phyloP scores from a whole-genome alignment of 208 protist species.

The Herpetomonas samuelpessoai region DNA sequence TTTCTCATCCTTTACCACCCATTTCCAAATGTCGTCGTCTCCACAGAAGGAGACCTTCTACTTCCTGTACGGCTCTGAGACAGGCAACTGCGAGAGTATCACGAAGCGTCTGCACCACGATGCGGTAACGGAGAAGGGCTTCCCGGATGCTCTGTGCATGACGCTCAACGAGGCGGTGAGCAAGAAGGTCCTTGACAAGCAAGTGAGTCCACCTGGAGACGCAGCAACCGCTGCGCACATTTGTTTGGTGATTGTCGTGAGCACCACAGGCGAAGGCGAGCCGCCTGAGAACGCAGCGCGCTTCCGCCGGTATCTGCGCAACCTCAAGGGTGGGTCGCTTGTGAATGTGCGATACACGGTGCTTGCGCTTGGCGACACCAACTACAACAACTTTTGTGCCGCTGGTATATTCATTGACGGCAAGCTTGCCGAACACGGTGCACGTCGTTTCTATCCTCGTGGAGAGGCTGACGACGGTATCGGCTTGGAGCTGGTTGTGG shows the following conservation, averaged over 20 bases:
- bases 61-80: slow-evolving; percentile 50
- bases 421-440: slow-evolving; percentile 49
- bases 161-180: slow-evolving; percentile 33
- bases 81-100: slow-evolving; percentile 68
- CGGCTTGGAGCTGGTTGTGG: slow-evolving; percentile 64
- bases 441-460: slow-evolving; percentile 40
- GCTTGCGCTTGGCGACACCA: slow-evolving; percentile 72
- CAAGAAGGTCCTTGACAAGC: slow-evolving; percentile 34
- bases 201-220: slow-evolving; percentile 6
- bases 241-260: slow-evolving; percentile 62
- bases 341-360: slow-evolving; percentile 41
- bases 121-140: slow-evolving; percentile 23
- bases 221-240: slow-evolving; percentile 10
- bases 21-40: background rate
- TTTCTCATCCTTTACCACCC: background rate
- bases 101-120: slow-evolving; percentile 44
- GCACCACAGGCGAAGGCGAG: slow-evolving; percentile 77
- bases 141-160: slow-evolving; percentile 25
- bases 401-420: slow-evolving; percentile 57
- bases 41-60: background rate
- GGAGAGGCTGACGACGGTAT: slow-evolving; percentile 77
- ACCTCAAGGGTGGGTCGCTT: slow-evolving; percentile 27
- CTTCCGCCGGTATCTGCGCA: slow-evolving; percentile 59
- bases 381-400: slow-evolving; percentile 78
- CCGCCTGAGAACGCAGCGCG: slow-evolving; percentile 68